A percentile compares a stretch with the other conserved stretches of the same genome.
Conservation (phyloP, 352 stramenopile species). For the Aphanomyces cochlioides region DNA sequence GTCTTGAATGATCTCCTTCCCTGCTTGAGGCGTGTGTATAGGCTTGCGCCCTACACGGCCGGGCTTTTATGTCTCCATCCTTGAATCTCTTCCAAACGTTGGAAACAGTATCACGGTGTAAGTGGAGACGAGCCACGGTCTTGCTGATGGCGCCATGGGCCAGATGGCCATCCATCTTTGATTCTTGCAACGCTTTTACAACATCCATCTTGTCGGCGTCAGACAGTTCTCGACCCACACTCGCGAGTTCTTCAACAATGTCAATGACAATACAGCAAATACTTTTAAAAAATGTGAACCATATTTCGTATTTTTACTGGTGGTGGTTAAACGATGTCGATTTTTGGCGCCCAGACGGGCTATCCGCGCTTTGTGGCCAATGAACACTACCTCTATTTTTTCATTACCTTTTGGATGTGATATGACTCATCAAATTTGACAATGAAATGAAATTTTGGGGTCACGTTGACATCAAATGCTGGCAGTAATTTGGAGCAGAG, state of each 20-base stretch:
- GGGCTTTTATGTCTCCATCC: neutral
- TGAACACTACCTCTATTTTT: slow-evolving; percentile 1
- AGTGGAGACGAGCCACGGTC: neutral
- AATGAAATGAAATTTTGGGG: neutral
- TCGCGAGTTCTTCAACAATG: neutral
- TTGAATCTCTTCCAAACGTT: neutral
- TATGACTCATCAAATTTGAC: neutral
- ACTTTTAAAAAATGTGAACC: neutral
- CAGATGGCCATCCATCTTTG: neutral
- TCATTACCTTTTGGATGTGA: neutral
- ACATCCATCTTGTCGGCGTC: neutral
- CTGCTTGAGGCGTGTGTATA: neutral
- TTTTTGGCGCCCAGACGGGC: neutral
- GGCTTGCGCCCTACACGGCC: neutral
- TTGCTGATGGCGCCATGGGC: neutral
- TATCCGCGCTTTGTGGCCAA: neutral
- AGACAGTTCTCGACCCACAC: neutral
- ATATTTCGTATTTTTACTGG: neutral
- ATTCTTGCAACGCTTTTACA: neutral
- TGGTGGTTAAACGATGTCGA: neutral
- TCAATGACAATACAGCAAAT: neutral
- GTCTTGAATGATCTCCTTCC: neutral
- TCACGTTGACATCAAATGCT: neutral
- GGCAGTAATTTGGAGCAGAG: neutral
- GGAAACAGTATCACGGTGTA: neutral